These are phyloP conservation scores for Pseudonitzschia multistriata DNA, from an alignment of 108 stramenopile genomes.

Conservation along the genomic window DNA sequence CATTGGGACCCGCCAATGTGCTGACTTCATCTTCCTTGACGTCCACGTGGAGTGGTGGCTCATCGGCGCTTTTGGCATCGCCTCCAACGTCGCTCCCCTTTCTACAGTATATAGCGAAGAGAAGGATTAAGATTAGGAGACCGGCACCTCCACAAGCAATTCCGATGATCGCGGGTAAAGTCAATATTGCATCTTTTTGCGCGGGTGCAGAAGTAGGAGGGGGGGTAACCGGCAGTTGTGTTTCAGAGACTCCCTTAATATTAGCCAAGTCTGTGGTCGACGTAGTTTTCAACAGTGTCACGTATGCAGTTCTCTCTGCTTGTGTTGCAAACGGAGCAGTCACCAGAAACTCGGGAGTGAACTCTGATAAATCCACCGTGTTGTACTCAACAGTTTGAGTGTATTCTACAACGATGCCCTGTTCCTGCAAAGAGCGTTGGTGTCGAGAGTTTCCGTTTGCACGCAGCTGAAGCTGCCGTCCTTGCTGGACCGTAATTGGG, in stretches of 20 bases:
- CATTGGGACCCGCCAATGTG: constrained; percentile 30
- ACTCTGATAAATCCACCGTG: background rate
- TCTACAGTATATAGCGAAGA: constrained; percentile 12
- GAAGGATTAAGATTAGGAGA: constrained; percentile 26
- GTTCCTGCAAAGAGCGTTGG: background rate
- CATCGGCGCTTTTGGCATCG: constrained; percentile 25
- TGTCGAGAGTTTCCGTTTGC: background rate
- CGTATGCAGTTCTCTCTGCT: constrained; percentile 15
- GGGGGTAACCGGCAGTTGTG: constrained; percentile 11
- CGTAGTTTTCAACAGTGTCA: constrained; percentile 6
- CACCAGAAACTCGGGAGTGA: background rate
- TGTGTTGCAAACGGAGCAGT: constrained; percentile 17
- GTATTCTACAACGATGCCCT: constrained; percentile 23
- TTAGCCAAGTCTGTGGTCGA: constrained; percentile 6
- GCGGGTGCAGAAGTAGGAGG: constrained; percentile 4
- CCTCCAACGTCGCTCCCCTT: constrained; percentile 19
- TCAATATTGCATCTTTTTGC: background rate
- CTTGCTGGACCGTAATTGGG: background rate
- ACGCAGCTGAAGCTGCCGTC: background rate
- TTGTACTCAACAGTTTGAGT: constrained; percentile 23
- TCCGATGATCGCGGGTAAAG: constrained; percentile 46
- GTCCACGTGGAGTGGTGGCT: constrained; percentile 22
- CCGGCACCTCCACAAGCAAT: constrained; percentile 61
- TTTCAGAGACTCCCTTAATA: constrained; percentile 5
- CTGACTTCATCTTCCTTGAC: constrained; percentile 35